Conservation (phyloP, 495 filamentous ascomycete species). For the Thermothielavioides terrestris region DNA sequence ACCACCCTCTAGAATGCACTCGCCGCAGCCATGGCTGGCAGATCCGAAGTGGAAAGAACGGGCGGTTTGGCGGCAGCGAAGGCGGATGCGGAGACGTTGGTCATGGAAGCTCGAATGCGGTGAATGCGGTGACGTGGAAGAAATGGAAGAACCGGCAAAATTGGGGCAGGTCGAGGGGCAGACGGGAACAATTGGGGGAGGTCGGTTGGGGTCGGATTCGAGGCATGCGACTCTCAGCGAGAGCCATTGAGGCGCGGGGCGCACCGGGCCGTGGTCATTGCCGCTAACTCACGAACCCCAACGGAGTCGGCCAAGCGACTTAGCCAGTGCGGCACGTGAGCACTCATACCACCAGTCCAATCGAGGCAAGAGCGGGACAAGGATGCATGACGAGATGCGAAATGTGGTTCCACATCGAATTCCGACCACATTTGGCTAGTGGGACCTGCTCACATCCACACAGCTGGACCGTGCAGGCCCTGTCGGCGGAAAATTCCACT, state of each 20-base stretch:
- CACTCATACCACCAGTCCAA: too few species aligned
- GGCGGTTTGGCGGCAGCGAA: conserved; percentile 6
- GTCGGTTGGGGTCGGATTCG: not conserved
- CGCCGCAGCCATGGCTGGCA: conserved; percentile 34
- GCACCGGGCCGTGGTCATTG: too few species aligned
- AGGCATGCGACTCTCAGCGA: not conserved
- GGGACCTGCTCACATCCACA: too few species aligned
- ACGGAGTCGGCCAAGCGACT: conserved; percentile 11
- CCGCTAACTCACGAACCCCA: too few species aligned
- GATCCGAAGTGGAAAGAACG: conserved; percentile 9
- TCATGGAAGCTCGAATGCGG: conserved; percentile 8
- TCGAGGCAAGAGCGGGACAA: too few species aligned
- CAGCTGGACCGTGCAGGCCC: conserved; percentile 7
- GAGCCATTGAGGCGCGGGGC: not conserved
- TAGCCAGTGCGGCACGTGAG: conserved; percentile 20
- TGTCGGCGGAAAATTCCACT: not conserved
- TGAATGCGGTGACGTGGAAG: not conserved
- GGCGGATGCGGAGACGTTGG: conserved; percentile 8
- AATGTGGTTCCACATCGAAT: not conserved
- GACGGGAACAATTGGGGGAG: not conserved
- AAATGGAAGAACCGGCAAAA: not conserved
- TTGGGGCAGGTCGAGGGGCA: not conserved
- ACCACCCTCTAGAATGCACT: conserved; percentile 46
- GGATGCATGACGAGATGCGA: conserved; percentile 13
- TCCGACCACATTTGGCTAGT: not conserved